phyloP scores from a whole-genome alignment of 1,139 yeast species.

The Pichia sp. region DNA sequence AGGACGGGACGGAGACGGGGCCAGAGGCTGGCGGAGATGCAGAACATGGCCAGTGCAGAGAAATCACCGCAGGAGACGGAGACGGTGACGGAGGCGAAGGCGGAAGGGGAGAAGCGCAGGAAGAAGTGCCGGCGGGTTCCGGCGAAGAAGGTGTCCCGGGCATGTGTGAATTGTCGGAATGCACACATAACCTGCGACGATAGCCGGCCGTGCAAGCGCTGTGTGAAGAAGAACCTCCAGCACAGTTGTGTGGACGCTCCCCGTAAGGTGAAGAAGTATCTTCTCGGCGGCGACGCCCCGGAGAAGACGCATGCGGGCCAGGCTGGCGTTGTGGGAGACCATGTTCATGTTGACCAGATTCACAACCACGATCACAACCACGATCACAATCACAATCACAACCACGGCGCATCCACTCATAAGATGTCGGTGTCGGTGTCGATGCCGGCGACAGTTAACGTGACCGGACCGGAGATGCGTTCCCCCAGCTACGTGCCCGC shows the following conservation, averaged over 20 bases:
- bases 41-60: neutral
- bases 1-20: neutral
- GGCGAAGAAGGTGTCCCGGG: conserved; percentile 61
- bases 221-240: conserved; percentile 64
- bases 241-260: conserved; percentile 87
- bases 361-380: neutral
- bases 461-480: neutral
- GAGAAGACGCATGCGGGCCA: neutral
- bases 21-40: neutral
- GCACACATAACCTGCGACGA: conserved; percentile 88
- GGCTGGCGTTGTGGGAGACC: neutral
- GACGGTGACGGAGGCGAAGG: no score
- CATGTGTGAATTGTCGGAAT: conserved; percentile 81
- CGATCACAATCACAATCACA: neutral
- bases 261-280: conserved; percentile 76
- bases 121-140: conserved; percentile 30
- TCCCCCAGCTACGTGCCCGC: neutral
- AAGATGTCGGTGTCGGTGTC: neutral
- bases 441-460: neutral
- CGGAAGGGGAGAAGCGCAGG: neutral
- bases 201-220: conserved; percentile 75
- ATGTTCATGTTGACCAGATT: neutral
- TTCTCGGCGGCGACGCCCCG: conserved; percentile 40
- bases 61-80: neutral
- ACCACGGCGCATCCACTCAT: neutral